These are phyloP conservation scores for Fomitopsis serialis DNA, from an alignment of 768 basidiomycete species.

Conservation along the genomic window DNA sequence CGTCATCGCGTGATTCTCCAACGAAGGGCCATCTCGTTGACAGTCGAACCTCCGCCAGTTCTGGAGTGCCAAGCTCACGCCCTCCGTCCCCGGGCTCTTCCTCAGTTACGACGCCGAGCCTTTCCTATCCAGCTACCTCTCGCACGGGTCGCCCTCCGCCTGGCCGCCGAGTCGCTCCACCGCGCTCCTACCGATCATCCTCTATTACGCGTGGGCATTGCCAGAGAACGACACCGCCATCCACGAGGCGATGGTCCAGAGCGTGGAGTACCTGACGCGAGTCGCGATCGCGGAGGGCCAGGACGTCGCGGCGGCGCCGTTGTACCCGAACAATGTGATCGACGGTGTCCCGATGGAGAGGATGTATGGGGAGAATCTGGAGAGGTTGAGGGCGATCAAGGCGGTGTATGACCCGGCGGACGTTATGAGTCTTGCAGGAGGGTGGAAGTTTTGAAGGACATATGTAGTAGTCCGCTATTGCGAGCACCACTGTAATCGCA, in stretches of 20 bases:
- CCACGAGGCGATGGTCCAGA: slow-evolving; percentile 6
- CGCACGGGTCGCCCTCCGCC: slow-evolving; percentile 33
- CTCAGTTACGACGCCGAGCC: slow-evolving; percentile 47
- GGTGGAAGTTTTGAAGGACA: too few species aligned
- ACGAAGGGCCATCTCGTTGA: background rate
- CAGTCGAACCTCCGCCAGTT: slow-evolving; percentile 25
- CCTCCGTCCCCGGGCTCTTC: slow-evolving; percentile 29
- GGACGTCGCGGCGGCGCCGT: slow-evolving; percentile 29
- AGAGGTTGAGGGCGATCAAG: too few species aligned
- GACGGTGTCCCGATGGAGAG: slow-evolving; percentile 41
- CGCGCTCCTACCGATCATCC: slow-evolving; percentile 39
- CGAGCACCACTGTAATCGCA: too few species aligned
- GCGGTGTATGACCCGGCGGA: too few species aligned
- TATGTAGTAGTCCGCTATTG: too few species aligned
- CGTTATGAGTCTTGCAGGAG: too few species aligned
- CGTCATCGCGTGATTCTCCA: background rate
- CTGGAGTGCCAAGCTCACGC: slow-evolving; percentile 34
- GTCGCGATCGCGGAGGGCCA: slow-evolving; percentile 36
- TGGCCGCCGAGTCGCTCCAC: slow-evolving; percentile 39
- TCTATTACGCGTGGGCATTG: slow-evolving; percentile 40
- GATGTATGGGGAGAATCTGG: slow-evolving; percentile 43
- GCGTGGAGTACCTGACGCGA: slow-evolving; percentile 33
- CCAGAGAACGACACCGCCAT: slow-evolving; percentile 21
- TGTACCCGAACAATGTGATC: slow-evolving; percentile 61
- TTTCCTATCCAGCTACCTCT: slow-evolving; percentile 37